phyloP scores from a whole-genome alignment of 768 basidiomycete genomes.

The Leccinum sublutescens region DNA sequence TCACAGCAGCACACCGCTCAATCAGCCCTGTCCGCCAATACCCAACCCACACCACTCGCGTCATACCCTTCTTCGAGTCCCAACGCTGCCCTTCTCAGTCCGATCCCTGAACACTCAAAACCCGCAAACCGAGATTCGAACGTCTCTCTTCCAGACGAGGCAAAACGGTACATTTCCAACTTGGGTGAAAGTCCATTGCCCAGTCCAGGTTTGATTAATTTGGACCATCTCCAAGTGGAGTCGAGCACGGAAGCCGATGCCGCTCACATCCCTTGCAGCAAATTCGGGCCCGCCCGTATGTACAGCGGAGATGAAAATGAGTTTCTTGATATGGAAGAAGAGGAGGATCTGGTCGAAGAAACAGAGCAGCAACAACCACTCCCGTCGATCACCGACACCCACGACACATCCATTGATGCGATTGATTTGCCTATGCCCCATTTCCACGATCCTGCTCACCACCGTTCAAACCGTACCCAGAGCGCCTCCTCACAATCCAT shows the following conservation, averaged over 20 bases:
- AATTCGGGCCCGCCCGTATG: conserved; percentile 10
- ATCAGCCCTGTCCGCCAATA: conserved; percentile 17
- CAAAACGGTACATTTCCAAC: conserved; percentile 66
- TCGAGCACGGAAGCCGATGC: background rate
- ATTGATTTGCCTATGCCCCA: conserved; percentile 56
- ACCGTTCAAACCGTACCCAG: conserved; percentile 9
- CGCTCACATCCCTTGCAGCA: conserved; percentile 10
- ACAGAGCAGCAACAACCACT: conserved; percentile 11
- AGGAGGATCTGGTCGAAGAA: conserved; percentile 29
- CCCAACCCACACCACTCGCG: conserved; percentile 15
- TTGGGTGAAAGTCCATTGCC: conserved; percentile 63
- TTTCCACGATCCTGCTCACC: conserved; percentile 24
- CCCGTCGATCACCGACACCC: conserved; percentile 8
- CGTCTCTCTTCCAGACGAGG: conserved; percentile 74
- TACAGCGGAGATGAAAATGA: conserved; percentile 41
- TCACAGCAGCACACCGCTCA: conserved; percentile 9
- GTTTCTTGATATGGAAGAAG: conserved; percentile 61
- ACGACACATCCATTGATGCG: conserved; percentile 37
- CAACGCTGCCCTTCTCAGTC: conserved; percentile 18
- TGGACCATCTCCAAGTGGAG: background rate
- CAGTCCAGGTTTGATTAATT: conserved; percentile 40
- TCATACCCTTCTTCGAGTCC: conserved; percentile 23
- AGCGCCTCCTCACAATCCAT: conserved; percentile 10
- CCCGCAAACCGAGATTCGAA: conserved; percentile 60
- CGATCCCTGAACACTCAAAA: conserved; percentile 33